These are phyloP conservation scores for Elsinoe perseae DNA, from an alignment of 2,329 filamentous ascomycete genomes.

Conservation along the genomic window DNA sequence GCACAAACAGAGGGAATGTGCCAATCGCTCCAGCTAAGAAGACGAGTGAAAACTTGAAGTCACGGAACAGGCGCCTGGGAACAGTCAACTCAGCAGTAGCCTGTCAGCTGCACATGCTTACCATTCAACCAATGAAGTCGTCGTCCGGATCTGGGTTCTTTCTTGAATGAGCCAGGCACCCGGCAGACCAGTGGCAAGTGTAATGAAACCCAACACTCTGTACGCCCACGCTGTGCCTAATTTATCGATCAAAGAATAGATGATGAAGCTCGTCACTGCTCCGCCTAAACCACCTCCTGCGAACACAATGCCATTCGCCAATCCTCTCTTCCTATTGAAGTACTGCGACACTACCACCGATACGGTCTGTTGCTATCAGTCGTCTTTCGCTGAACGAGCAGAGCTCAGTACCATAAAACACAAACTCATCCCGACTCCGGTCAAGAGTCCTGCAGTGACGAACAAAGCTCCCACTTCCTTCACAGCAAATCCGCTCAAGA, in stretches of 20 bases:
- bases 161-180: conserved; percentile 49
- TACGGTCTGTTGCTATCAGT: neutral
- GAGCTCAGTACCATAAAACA: conserved; percentile 1
- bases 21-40: conserved; percentile 49
- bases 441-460: conserved; percentile 40
- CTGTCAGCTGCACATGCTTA: conserved; percentile 8
- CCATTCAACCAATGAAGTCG: conserved; percentile 5
- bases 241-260: conserved; percentile 27
- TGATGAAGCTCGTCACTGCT: conserved; percentile 4
- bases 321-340: conserved; percentile 42
- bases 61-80: conserved; percentile 44
- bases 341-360: conserved; percentile 16
- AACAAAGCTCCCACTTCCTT: conserved; percentile 43
- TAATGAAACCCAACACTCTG: conserved; percentile 46
- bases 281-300: conserved; percentile 29
- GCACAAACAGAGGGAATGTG: conserved; percentile 54
- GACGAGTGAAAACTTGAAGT: conserved; percentile 45
- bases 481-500: conserved; percentile 42
- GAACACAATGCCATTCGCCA: conserved; percentile 41
- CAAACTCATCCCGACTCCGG: conserved; percentile 35
- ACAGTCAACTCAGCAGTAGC: conserved; percentile 5
- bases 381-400: neutral
- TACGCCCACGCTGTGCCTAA: conserved; percentile 47
- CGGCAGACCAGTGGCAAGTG: conserved; percentile 48
- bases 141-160: conserved; percentile 28